These are phyloP conservation scores for Collybia sordida DNA, from an alignment of 768 basidiomycete species.

Conservation along the genomic window DNA sequence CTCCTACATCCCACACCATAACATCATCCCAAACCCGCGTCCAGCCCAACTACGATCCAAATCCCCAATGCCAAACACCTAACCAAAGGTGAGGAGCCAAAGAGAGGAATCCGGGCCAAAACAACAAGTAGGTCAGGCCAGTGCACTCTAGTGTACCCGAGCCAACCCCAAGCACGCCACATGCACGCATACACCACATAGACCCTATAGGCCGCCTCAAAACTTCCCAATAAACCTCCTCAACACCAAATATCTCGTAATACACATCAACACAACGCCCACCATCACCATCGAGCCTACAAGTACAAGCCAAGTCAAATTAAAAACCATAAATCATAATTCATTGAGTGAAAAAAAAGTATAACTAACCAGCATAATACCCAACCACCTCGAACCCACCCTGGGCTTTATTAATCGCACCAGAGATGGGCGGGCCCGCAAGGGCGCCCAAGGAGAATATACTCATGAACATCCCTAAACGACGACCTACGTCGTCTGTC, in stretches of 20 bases:
- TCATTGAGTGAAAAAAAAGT: background rate
- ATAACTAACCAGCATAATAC: conserved; percentile 18
- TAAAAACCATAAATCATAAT: background rate
- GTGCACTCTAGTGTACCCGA: no score
- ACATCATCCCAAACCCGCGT: no score
- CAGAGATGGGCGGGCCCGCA: conserved; percentile 72
- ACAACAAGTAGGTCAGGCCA: no score
- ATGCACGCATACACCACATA: no score
- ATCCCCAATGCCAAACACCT: no score
- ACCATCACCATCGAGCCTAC: background rate
- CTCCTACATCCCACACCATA: no score
- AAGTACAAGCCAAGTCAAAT: background rate
- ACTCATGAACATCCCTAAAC: conserved; percentile 65
- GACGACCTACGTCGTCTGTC: conserved; percentile 58
- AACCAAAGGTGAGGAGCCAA: no score
- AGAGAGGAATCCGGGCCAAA: no score
- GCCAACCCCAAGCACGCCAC: no score
- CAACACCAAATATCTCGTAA: background rate
- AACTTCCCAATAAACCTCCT: background rate
- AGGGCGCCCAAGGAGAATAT: conserved; percentile 62
- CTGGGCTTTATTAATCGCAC: conserved; percentile 57
- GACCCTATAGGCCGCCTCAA: background rate
- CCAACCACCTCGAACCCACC: conserved; percentile 55
- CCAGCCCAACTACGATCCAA: no score
- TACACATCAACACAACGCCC: conserved; percentile 4